Evolutionary conservation across 257 asterid genomes (phyloP), one percentile per base, ranked within the genome.

Genomic region (Ilex asprella): DNA sequence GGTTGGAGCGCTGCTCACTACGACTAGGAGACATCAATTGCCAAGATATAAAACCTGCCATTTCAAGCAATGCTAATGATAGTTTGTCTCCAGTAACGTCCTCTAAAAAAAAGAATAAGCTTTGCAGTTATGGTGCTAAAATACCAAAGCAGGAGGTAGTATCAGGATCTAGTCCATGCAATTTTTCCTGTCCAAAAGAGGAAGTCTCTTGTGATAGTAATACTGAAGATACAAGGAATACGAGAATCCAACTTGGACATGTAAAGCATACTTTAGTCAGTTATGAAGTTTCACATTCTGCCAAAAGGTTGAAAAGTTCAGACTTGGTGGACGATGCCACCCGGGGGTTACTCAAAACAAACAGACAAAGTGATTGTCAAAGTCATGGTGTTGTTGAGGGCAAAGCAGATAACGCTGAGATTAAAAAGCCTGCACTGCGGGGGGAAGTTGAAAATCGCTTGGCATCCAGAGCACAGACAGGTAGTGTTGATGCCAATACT

Each of bases 1-100:
- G 60, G 53, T 64, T 82, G 62, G 87, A 74, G 73, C 73, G 54
- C 50, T 85, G 89, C 73, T 78, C 67, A 32, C 78, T 63, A 61
- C 69, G 75, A 61, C 84, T 66, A 71, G 80, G 70, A 58, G 79
- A 69, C 60, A 60, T 67, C 52, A 76, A 70, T 30, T 39, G 51
- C 66, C 67, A 71, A 63, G 81, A 78, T 58, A 59, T 30, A 21
- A 74, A 75, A 49, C 76, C 65, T 75, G 30, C 67, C 59, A 32
- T 58, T 50, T 56, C 77, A 12, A 72, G 65, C 60, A 77, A 70
- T 21, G 65, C 56, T 67, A 74, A 67, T 63, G 67, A 46, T 68
- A 75, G 64, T 59, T 59, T 30, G 51, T 78, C 81, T 50, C 76
- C 80, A 39, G 60, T 35, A 61, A 46, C 29, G 50, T 39, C 73